A percentile compares a stretch with the other conserved stretches of the same genome.
These are phyloP conservation scores for Zalerion maritima DNA, from an alignment of 495 filamentous ascomycete species.

Conservation along the genomic window DNA sequence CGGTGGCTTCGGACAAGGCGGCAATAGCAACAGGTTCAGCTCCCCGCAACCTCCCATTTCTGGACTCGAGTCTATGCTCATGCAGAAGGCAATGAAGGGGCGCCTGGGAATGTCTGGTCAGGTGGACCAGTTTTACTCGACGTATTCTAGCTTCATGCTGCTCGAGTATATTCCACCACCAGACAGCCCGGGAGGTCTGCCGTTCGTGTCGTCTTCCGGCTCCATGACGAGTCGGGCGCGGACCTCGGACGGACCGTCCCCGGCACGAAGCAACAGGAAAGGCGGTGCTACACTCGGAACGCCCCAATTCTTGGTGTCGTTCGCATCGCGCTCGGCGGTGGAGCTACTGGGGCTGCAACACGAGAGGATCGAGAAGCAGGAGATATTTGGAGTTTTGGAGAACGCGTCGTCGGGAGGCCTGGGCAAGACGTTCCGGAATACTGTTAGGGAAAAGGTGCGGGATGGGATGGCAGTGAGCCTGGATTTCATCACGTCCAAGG, in stretches of 20 bases:
- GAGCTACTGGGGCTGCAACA: constrained; percentile 28
- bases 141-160: constrained; percentile 34
- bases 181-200: neutral
- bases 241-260: neutral
- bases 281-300: too few relatives aligned
- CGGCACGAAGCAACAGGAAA: neutral
- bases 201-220: constrained; percentile 5
- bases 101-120: too few relatives aligned
- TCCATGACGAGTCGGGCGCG: neutral
- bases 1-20: constrained; percentile 1
- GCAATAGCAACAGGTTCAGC: neutral
- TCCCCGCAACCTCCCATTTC: neutral
- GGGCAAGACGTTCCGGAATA: constrained; percentile 19
- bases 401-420: constrained; percentile 19
- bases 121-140: constrained; percentile 25
- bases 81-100: too few relatives aligned
- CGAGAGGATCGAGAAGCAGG: constrained; percentile 24
- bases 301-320: constrained; percentile 10
- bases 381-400: constrained; percentile 36
- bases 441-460: constrained; percentile 23
- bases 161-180: constrained; percentile 10
- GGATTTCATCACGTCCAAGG: constrained; percentile 24
- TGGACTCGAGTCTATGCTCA: constrained; percentile 2
- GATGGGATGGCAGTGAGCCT: constrained; percentile 25
- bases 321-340: constrained; percentile 17